Evolutionary conservation across 331 rosid species (phyloP).

Genomic region (Telfairia occidentalis): DNA sequence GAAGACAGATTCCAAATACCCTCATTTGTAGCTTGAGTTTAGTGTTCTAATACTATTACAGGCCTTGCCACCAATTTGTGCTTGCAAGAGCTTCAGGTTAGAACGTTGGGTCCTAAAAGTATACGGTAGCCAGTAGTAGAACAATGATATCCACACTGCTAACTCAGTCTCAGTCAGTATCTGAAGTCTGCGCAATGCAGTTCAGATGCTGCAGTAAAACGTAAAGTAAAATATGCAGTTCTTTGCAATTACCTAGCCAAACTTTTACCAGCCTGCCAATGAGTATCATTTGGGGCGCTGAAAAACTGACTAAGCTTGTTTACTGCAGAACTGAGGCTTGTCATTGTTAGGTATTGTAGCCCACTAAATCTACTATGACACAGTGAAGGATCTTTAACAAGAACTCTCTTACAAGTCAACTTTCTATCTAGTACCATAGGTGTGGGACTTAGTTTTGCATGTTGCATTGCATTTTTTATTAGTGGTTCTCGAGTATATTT

Average conservation of each 20-base stretch:
- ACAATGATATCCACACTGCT: neutral
- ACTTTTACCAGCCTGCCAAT: neutral
- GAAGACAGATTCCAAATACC: neutral
- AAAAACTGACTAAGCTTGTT: neutral
- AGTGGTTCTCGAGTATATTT: neutral
- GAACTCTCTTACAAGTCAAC: neutral
- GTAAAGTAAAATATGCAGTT: neutral
- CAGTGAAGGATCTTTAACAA: neutral
- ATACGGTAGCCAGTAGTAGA: neutral
- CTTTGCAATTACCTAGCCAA: neutral
- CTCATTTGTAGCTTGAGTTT: neutral
- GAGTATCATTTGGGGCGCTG: neutral
- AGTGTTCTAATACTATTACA: neutral
- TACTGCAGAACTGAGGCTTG: neutral
- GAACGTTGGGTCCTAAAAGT: neutral
- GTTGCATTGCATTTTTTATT: neutral
- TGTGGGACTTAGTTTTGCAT: neutral
- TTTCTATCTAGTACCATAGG: neutral
- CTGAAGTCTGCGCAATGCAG: neutral
- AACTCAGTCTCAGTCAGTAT: neutral
- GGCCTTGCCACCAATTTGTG: neutral
- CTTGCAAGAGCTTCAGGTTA: neutral
- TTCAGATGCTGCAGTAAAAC: neutral
- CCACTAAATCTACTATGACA: neutral
- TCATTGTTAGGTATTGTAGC: neutral